A percentile compares a stretch with the other conserved stretches of the same genome.
phyloP scores from a whole-genome alignment of 148 eudicot genomes.

The Bassia scoparia region DNA sequence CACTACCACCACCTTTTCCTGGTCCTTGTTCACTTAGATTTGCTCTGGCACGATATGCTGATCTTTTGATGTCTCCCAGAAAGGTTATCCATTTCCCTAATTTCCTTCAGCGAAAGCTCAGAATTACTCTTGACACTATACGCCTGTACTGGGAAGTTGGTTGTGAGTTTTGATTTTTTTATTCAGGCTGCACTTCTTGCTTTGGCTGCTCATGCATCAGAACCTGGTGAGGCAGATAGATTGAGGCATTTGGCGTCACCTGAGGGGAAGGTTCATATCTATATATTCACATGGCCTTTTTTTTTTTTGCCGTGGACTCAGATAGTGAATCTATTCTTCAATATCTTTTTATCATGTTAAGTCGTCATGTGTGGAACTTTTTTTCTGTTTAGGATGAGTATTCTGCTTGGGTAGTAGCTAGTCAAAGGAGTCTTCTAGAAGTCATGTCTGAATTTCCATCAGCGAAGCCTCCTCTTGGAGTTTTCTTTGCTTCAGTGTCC shows the following conservation, averaged over 20 bases:
- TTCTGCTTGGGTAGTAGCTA: conserved; percentile 70
- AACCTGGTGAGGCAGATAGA: conserved; percentile 67
- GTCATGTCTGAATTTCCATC: conserved; percentile 83
- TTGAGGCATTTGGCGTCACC: conserved; percentile 68
- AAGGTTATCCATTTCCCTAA: conserved; percentile 42
- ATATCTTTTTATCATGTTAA: not conserved
- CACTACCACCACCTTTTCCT: conserved; percentile 82
- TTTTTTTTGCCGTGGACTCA: not conserved
- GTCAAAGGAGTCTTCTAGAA: conserved; percentile 87
- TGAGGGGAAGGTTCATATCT: conserved; percentile 65
- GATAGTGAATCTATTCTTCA: not conserved
- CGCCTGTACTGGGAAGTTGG: not conserved
- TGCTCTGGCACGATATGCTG: conserved; percentile 75
- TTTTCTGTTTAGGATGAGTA: conserved; percentile 63
- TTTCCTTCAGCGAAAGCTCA: not conserved
- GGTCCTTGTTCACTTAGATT: conserved; percentile 71
- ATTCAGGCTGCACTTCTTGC: conserved; percentile 72
- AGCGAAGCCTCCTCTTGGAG: conserved; percentile 85
- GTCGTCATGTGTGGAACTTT: not conserved
- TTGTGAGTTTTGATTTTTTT: not conserved
- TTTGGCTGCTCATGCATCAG: conserved; percentile 81
- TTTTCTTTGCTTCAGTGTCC: conserved; percentile 80
- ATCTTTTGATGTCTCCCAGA: conserved; percentile 69
- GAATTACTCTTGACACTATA: not conserved
- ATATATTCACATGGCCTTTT: not conserved